Base-by-base conservation (phyloP, 2,329 filamentous ascomycete genomes). In the Trichophyton simii region DNA sequence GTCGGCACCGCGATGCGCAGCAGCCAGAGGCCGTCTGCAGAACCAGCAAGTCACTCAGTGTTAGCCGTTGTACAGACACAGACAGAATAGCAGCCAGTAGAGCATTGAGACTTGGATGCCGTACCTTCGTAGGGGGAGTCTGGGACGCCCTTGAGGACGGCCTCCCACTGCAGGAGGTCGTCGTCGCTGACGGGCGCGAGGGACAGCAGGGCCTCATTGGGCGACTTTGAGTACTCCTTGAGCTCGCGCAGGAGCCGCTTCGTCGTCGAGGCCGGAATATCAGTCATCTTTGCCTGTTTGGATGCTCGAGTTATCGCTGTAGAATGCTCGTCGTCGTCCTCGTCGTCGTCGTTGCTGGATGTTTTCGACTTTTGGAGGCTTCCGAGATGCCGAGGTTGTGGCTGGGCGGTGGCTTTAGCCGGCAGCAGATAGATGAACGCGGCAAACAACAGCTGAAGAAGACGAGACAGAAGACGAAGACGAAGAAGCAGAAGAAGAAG, bases 1-100 rank as follows among this genome's bases (percentile, higher is more conserved):
- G 82, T 67, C 0, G 94, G 91, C 68, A 97, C 82, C 58, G 78
- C 72, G 73, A 99, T 91, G 70, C 77, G 73, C 68, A 99, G 83
- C 63, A 88, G 84, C 91, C 91, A 99, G 68, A 86, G 84, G 64
- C 94, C 94, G 70, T 79, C 83, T 82, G 58, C 38, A 13, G 34
- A 18, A 18, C 34, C 8, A 13, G 34, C 8, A 1, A 13, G 34
- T 6, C 46, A 13, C 20, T 28, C 20, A 3, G 13, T 13, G 13
- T 13, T 5, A 15, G 54, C 9, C 3, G 8, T 36, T 18, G 48
- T 22, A 46, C 38, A 13, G 34, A 38, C 34, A 31, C 38, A 13
- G 34, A 38, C 34, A 31, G 28, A 28, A 7, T 31, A 31, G 6
- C 28, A 38, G 34, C 34, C 34, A 13, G 34, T 28, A 25, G 22